Conservation (phyloP, 495 filamentous ascomycete genomes). For the Polyplosphaeria fusca region DNA sequence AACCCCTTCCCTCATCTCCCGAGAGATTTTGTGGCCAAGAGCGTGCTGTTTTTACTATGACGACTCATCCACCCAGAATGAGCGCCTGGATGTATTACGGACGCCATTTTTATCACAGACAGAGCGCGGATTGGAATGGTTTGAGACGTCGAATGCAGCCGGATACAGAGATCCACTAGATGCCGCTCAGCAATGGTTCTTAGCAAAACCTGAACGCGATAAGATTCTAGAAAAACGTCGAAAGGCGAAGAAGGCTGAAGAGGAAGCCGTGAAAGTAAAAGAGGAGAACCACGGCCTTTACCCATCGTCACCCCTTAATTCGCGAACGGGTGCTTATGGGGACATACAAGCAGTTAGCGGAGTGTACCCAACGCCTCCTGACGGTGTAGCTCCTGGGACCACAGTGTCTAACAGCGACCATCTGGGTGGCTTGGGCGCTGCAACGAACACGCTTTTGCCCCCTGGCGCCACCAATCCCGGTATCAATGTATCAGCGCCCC, state of each 20-base stretch:
- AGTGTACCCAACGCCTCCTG: constrained; percentile 87
- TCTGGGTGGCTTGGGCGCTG: constrained; percentile 8
- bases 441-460: constrained; percentile 7
- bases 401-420: constrained; percentile 10
- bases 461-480: constrained; percentile 14
- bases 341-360: constrained; percentile 37
- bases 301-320: constrained; percentile 34
- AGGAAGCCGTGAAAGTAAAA: constrained; percentile 26
- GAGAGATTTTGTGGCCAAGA: constrained; percentile 32
- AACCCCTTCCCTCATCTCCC: neutral
- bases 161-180: constrained; percentile 57
- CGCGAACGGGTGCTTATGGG: constrained; percentile 27
- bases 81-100: neutral
- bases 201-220: constrained; percentile 49
- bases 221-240: constrained; percentile 47
- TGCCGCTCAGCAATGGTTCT: constrained; percentile 68
- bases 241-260: constrained; percentile 52
- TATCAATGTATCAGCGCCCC: constrained; percentile 20
- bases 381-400: constrained; percentile 52
- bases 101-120: no score
- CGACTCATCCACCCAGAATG: neutral
- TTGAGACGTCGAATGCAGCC: constrained; percentile 19
- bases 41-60: constrained; percentile 31
- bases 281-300: constrained; percentile 16
- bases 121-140: constrained; percentile 29